Base-by-base conservation (phyloP, 371 early-diverging fungal genomes). In the Rhizomucor pusillus region DNA sequence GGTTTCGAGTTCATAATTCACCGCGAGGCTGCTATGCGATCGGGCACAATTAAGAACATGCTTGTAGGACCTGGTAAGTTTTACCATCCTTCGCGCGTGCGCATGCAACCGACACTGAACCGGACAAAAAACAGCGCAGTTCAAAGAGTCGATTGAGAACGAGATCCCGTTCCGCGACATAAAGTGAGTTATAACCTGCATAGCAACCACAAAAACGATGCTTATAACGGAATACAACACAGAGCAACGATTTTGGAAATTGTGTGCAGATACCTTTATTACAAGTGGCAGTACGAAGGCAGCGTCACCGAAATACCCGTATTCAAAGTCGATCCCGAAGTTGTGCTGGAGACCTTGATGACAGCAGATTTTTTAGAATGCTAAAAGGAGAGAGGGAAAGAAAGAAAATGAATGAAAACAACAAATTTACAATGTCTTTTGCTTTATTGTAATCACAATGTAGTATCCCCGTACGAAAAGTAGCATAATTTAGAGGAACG, bases 331-430 rank as follows among this genome's bases (percentile, higher is more conserved):
- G 98, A 95, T 34, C 84, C 91, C 20, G 92, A 94, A 58, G 70
- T 91, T 14, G 91, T 92, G 0, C 66, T 95, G 53, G 97, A 97
- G 60, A 79, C 94, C n/a, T 67, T 97, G 34, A 94, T 94, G 93
- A 94, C 94, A 7, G 91, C 96, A 0, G 96, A 97, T 64, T 97
- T 94, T 63, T 66, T 95, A 47, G 95, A 94, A 64, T 91, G 92
- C 71, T 92, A 64, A 65, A 47, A 43, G 19, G 9, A 19, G 20
- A n/a, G n/a, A n/a, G n/a, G n/a, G n/a, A n/a, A n/a, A n/a, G n/a
- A n/a, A n/a, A n/a, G n/a, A n/a, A n/a, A n/a, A n/a, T n/a, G n/a
- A n/a, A n/a, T n/a, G n/a, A n/a, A n/a, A n/a, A n/a, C n/a, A n/a
- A n/a, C n/a, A n/a, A n/a, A n/a, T n/a, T n/a, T n/a, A n/a, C n/a